Evolutionary conservation across 73 alveolate genomes (phyloP), one percentile per base, ranked within the genome.

Genomic region (Symbiodinium natans): DNA sequence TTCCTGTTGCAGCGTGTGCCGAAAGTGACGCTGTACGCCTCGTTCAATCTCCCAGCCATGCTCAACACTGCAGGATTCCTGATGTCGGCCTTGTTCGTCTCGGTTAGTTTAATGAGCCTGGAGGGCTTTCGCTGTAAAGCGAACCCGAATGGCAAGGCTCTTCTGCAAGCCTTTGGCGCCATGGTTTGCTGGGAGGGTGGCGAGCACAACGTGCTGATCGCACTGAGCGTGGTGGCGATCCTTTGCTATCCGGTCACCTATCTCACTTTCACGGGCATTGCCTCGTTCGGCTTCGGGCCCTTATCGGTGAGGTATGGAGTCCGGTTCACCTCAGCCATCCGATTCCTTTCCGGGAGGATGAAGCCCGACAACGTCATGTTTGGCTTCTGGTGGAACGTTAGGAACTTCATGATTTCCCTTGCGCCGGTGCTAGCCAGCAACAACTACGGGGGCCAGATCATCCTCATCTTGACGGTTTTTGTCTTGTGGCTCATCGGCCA

Each of bases 171-270:
- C 74, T 83, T 83, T 48, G 92, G 92, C 43, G 92, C 92, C 29
- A 83, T 83, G 92, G 92, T 83, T 4, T 83, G 92, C 56, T 83
- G 92, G 92, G 92, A 83, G 41, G 92, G 92, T 21, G 92, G 92
- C 5, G 92, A 43, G 48, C 92, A 83, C 75, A 43, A 42, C 92
- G 42, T 77, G 8, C 75, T 83, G 75, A 33, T 83, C 2, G 34
- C 36, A 2, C 29, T 83, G 92, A 83, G 92, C 41, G 92, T 83
- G 23, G 10, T 83, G 25, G 92, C 92, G 77, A 83, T 83, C 92
- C 92, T 83, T 15, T 63, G 52, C 75, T 83, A 41, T 38, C 92
- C 92, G 41, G 75, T 83, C 77, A 83, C 75, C 29, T 42, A 83
- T 17, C 48, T 83, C 46, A 42, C 54, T n/a, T n/a, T 83, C 38